Conservation (phyloP, 1,284 basidiomycete genomes). For the Apiotrichum domesticum region DNA sequence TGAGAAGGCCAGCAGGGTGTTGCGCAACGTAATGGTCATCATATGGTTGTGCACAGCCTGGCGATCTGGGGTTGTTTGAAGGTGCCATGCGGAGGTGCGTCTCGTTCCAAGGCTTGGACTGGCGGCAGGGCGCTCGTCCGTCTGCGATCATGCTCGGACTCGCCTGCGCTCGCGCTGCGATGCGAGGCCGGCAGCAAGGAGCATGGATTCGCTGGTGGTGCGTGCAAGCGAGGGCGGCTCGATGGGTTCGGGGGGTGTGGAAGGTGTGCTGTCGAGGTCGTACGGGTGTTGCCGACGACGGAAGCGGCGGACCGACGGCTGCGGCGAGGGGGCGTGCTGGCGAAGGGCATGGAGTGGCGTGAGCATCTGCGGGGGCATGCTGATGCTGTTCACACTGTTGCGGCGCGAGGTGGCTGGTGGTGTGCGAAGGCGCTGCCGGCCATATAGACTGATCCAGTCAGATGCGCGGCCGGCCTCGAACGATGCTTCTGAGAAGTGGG, state of each 20-base stretch:
- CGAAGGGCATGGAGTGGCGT: slow-evolving; percentile 9
- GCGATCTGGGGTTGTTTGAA: too few species aligned
- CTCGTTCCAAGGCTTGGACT: too few species aligned
- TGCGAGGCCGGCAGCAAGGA: slow-evolving; percentile 14
- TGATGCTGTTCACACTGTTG: slow-evolving; percentile 1
- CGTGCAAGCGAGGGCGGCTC: slow-evolving; percentile 3
- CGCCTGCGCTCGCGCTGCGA: slow-evolving; percentile 10
- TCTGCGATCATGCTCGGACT: not conserved
- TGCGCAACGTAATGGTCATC: too few species aligned
- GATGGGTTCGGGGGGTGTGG: not conserved
- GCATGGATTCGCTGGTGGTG: slow-evolving; percentile 16
- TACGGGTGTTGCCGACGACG: not conserved
- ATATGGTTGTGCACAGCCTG: too few species aligned
- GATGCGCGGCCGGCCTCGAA: slow-evolving; percentile 14
- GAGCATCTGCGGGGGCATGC: not conserved
- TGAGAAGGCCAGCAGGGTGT: too few species aligned
- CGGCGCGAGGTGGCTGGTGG: not conserved
- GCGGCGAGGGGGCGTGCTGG: slow-evolving; percentile 5
- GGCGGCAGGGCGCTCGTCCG: too few species aligned
- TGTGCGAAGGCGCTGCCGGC: slow-evolving; percentile 1
- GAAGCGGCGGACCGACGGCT: not conserved
- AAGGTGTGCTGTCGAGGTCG: not conserved
- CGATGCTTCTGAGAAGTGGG: slow-evolving; percentile 6
- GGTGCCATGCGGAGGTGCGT: too few species aligned
- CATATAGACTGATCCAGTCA: slow-evolving; percentile 14